Conservation (phyloP, 2,329 filamentous ascomycete genomes). For the Dryadomyces quercus-mongolicae region DNA sequence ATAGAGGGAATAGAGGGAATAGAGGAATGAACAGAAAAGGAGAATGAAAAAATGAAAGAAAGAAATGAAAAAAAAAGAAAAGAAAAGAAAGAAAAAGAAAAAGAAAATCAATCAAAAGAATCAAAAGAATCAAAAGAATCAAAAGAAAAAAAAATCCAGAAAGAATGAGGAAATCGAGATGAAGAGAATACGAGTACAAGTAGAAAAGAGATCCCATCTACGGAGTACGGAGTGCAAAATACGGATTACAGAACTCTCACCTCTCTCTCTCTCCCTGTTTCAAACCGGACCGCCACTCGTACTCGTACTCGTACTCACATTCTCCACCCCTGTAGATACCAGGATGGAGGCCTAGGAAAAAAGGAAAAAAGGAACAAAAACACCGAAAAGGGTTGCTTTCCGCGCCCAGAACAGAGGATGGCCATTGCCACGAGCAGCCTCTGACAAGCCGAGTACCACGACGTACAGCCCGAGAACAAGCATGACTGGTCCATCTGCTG, state of each 20-base stretch:
- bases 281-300: no score
- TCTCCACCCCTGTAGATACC: not conserved
- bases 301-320: not conserved
- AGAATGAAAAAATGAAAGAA: not conserved
- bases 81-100: not conserved
- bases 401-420: no score
- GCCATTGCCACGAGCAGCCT: no score
- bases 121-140: not conserved
- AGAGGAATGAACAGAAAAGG: not conserved
- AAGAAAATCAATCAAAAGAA: not conserved
- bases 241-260: no score
- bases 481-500: no score
- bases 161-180: not conserved
- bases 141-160: not conserved
- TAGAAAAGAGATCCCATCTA: not conserved
- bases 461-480: no score
- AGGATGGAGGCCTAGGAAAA: no score
- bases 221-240: no score
- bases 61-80: not conserved
- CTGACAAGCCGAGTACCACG: no score
- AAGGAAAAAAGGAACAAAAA: not conserved
- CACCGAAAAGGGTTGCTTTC: no score
- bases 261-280: no score
- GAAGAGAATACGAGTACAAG: not conserved
- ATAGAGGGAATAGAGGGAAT: not conserved